These are phyloP conservation scores for Backusella morwellensis DNA, from an alignment of 192 early-diverging fungal species.

Conservation along the genomic window DNA sequence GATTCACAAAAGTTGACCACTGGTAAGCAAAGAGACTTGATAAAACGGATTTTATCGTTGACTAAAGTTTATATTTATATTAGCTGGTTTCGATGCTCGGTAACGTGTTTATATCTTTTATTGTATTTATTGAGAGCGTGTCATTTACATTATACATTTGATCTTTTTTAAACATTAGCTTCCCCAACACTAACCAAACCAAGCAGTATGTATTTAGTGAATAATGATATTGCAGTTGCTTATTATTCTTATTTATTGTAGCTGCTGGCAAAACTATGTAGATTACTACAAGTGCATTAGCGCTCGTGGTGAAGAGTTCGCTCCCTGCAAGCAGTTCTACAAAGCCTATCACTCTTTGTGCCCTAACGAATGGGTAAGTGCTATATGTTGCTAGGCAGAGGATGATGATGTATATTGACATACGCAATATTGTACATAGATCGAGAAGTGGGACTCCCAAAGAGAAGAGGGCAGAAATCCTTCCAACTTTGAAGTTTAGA, in stretches of 20 bases:
- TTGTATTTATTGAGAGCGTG: background rate
- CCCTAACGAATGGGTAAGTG: conserved; percentile 89
- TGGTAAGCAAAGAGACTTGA: conserved; percentile 10
- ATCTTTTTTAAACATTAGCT: conserved; percentile 34
- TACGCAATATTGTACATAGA: conserved; percentile 26
- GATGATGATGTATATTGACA: background rate
- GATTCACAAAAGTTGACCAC: conserved; percentile 21
- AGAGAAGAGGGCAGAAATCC: conserved; percentile 47
- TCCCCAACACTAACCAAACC: conserved; percentile 99
- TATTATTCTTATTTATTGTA: conserved; percentile 4
- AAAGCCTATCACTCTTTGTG: conserved; percentile 83
- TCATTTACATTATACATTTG: background rate
- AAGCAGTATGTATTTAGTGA: conserved; percentile 56
- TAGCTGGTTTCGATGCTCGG: conserved; percentile 61
- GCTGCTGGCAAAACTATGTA: conserved; percentile 99
- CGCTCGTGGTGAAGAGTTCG: conserved; percentile 94
- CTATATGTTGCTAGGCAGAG: background rate
- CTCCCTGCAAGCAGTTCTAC: conserved; percentile 90
- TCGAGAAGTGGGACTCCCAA: conserved; percentile 45
- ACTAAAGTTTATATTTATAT: conserved; percentile 6
- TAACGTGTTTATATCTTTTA: conserved; percentile 7
- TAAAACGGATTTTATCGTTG: background rate
- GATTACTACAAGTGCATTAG: conserved; percentile 90
- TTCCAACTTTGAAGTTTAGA: conserved; percentile 44
- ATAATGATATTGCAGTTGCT: background rate